phyloP scores from a whole-genome alignment of 2,329 filamentous ascomycete species.

The Fusarium sp. region DNA sequence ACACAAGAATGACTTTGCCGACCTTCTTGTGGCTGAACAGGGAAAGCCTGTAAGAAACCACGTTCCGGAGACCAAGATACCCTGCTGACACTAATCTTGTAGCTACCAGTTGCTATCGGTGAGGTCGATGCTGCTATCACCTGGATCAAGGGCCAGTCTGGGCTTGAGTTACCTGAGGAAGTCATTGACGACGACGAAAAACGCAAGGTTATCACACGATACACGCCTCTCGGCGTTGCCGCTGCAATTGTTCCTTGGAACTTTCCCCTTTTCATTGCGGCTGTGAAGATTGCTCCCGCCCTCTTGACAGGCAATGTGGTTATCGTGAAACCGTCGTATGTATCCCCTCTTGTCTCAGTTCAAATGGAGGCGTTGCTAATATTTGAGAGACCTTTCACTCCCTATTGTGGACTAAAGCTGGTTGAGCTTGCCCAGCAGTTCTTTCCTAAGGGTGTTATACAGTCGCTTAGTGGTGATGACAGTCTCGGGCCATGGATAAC shows the following conservation, averaged over 20 bases:
- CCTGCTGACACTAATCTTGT: rapidly evolving
- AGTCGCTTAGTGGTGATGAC: constrained; percentile 70
- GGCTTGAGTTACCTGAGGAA: constrained; percentile 48
- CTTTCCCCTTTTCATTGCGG: constrained; percentile 62
- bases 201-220: constrained; percentile 47
- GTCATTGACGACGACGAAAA: constrained; percentile 52
- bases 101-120: constrained; percentile 37
- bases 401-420: constrained; percentile 69
- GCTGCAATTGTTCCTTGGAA: constrained; percentile 67
- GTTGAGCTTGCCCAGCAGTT: constrained; percentile 66
- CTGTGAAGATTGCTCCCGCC: constrained; percentile 66
- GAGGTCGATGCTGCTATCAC: constrained; percentile 42
- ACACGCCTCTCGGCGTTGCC: constrained; percentile 55
- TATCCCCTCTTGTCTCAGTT: rapidly evolving
- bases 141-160: constrained; percentile 46
- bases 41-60: constrained; percentile 49
- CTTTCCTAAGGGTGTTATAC: constrained; percentile 72
- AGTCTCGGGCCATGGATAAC: constrained; percentile 69
- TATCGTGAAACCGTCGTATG: constrained; percentile 65
- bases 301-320: constrained; percentile 66
- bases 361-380: rapidly evolving
- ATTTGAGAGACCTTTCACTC: constrained; percentile 62
- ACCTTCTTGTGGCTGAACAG: constrained; percentile 43
- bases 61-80: no score
- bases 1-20: constrained; percentile 31